These are phyloP conservation scores for Cyberlindnera xishuangbannaensis DNA, from an alignment of 805 yeast genomes.

Conservation along the genomic window DNA sequence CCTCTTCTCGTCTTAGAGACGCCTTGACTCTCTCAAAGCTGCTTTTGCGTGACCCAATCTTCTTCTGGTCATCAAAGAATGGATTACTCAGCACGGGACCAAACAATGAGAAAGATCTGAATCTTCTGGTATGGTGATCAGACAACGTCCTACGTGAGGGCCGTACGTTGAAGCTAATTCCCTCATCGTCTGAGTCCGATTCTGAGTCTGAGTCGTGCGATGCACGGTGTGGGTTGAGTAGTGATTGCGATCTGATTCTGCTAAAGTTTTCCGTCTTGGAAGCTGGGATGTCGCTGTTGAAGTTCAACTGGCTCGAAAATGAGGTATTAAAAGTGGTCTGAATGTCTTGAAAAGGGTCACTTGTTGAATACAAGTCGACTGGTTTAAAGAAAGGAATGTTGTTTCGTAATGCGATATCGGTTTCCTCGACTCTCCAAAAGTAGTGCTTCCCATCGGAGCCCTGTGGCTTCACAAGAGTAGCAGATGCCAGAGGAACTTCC, in stretches of 20 bases:
- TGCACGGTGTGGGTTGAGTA: slow-evolving; percentile 12
- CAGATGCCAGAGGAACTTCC: slow-evolving; percentile 35
- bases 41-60: slow-evolving; percentile 6
- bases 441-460: slow-evolving; percentile 5
- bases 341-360: slow-evolving; percentile 22
- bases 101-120: slow-evolving; percentile 23
- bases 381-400: slow-evolving; percentile 4
- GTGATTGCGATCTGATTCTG: slow-evolving; percentile 21
- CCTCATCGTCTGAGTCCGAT: slow-evolving; percentile 22
- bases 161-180: slow-evolving; percentile 21
- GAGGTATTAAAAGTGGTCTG: slow-evolving; percentile 21
- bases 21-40: slow-evolving; percentile 13
- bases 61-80: slow-evolving; percentile 11
- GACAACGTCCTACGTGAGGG: slow-evolving; percentile 12
- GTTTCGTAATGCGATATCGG: slow-evolving; percentile 21
- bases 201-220: slow-evolving; percentile 2
- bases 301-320: slow-evolving; percentile 15
- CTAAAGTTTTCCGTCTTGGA: slow-evolving; percentile 11
- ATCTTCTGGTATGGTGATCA: slow-evolving; percentile 14
- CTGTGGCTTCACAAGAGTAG: slow-evolving; percentile 21
- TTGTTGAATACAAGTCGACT: slow-evolving; percentile 16
- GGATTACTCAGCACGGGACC: slow-evolving; percentile 23
- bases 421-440: slow-evolving; percentile 21
- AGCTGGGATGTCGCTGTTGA: slow-evolving; percentile 15
- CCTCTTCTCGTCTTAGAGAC: slow-evolving; percentile 11